Conservation (phyloP, 192 early-diverging fungal species). For the Podila epigama region DNA sequence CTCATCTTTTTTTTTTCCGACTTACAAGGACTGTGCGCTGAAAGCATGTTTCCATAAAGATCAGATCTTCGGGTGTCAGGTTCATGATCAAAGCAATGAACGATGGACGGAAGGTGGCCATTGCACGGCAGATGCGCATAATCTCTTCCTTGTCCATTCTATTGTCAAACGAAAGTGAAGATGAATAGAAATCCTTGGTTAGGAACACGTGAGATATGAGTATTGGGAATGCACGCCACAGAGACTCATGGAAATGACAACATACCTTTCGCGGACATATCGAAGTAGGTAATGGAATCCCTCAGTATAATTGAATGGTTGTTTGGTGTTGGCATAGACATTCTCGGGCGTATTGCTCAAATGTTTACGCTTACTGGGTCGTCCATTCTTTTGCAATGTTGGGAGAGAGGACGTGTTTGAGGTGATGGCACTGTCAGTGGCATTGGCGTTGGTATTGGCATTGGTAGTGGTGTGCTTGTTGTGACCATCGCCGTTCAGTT, state of each 20-base stretch:
- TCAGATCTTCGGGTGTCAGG: conserved; percentile 90
- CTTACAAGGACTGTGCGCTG: conserved; percentile 84
- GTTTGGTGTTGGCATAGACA: conserved; percentile 81
- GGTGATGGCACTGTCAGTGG: neutral
- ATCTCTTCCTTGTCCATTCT: conserved; percentile 90
- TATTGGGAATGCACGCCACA: neutral
- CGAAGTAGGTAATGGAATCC: conserved; percentile 93
- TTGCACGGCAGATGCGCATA: conserved; percentile 86
- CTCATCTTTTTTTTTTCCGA: neutral
- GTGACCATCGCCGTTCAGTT: no score
- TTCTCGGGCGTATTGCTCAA: conserved; percentile 61
- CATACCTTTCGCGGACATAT: conserved; percentile 78
- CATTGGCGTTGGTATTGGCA: conserved; percentile 11
- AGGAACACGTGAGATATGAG: neutral
- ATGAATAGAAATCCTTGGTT: neutral
- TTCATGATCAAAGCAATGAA: conserved; percentile 96
- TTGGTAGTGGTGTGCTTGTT: conserved; percentile 4
- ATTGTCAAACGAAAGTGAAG: neutral
- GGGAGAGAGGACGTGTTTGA: neutral
- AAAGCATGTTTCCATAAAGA: conserved; percentile 97
- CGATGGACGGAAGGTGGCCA: conserved; percentile 91
- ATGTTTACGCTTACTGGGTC: conserved; percentile 47
- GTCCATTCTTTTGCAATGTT: no score
- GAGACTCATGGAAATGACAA: neutral
- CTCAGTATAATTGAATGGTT: conserved; percentile 90